Conservation (phyloP, 495 filamentous ascomycete species). For the Penicillium antarcticum region DNA sequence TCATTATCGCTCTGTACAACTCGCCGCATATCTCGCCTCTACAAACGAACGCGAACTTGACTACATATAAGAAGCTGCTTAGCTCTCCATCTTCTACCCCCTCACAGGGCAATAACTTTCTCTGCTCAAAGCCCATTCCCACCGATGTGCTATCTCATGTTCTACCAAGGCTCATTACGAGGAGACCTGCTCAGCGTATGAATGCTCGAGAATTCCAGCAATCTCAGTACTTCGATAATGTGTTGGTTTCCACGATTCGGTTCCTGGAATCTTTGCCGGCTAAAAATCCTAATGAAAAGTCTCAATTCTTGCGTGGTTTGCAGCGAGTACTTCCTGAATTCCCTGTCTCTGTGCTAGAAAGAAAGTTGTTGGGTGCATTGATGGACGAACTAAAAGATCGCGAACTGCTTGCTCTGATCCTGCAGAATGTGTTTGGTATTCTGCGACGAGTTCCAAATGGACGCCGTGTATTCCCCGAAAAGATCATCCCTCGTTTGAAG, state of each 20-base stretch:
- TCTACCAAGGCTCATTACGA: constrained; percentile 77
- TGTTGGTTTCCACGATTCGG: constrained; percentile 90
- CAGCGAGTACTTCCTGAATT: constrained; percentile 85
- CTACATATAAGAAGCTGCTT: constrained; percentile 79
- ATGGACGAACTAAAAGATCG: constrained; percentile 91
- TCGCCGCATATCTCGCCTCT: constrained; percentile 85
- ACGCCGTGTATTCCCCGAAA: constrained; percentile 73
- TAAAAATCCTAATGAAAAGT: constrained; percentile 88
- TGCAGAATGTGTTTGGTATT: constrained; percentile 90
- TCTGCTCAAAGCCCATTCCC: constrained; percentile 74
- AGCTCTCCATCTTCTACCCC: constrained; percentile 73
- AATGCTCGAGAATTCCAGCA: constrained; percentile 91
- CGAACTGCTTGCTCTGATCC: constrained; percentile 74
- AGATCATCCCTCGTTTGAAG: constrained; percentile 76
- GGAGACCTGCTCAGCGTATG: constrained; percentile 80
- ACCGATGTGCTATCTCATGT: constrained; percentile 71
- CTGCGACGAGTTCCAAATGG: constrained; percentile 70
- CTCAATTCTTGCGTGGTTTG: constrained; percentile 85
- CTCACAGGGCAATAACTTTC: constrained; percentile 74
- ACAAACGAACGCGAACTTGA: constrained; percentile 70
- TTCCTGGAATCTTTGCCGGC: constrained; percentile 88
- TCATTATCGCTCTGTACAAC: constrained; percentile 90
- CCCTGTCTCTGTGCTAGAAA: constrained; percentile 87
- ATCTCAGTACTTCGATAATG: constrained; percentile 92
- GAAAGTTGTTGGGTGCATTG: constrained; percentile 83